A percentile compares a stretch with the other conserved stretches of the same genome.
These are phyloP conservation scores for Myriosclerotinia curreyana DNA, from an alignment of 2,329 filamentous ascomycete genomes.

Conservation along the genomic window DNA sequence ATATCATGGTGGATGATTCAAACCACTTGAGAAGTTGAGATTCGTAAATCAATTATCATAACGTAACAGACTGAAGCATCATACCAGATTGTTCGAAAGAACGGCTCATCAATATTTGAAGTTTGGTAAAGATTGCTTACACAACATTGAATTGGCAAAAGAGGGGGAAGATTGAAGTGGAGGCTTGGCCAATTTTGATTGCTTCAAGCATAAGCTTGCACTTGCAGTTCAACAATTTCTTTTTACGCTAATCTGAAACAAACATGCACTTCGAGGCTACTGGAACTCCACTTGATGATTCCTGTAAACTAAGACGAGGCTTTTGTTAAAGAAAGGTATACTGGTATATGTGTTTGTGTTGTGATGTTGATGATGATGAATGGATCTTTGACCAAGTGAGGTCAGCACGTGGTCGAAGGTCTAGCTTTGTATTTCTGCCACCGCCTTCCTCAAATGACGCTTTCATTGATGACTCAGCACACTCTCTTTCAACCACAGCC, in stretches of 20 bases:
- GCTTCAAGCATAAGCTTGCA: neutral
- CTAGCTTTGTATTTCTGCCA: neutral
- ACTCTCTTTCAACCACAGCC: neutral
- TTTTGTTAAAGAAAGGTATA: neutral
- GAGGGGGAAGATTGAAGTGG: neutral
- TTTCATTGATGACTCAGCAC: neutral
- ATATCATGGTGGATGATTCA: neutral
- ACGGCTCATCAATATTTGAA: neutral
- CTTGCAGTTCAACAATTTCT: neutral
- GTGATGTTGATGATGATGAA: neutral
- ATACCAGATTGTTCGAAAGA: neutral
- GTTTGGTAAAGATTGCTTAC: conserved; percentile 12
- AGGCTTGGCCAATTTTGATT: neutral
- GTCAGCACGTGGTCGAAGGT: neutral
- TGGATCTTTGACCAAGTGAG: neutral
- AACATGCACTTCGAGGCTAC: neutral
- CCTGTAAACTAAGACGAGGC: neutral
- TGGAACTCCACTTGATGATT: neutral
- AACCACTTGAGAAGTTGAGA: neutral
- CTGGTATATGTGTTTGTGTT: neutral
- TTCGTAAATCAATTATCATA: neutral
- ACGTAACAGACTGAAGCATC: conserved; percentile 3
- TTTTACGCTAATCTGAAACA: neutral
- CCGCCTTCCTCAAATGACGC: neutral
- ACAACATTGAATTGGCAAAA: conserved; percentile 6